Conservation (phyloP, 2,329 filamentous ascomycete species). For the Salinomyces thailandicus region DNA sequence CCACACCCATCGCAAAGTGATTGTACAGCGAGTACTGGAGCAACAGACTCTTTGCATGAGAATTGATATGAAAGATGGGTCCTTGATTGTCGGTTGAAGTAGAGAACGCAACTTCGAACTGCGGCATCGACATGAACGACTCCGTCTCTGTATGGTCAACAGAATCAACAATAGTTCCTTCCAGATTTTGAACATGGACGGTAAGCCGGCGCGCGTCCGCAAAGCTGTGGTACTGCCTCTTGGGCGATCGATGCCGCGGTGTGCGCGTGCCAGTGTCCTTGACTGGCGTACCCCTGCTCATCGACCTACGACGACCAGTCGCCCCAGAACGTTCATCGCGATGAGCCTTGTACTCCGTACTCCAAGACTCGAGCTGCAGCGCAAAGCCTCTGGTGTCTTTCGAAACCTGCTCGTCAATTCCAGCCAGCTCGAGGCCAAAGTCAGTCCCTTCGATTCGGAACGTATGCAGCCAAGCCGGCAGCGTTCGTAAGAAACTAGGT, state of each 20-base stretch:
- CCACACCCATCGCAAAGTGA: slow-evolving; percentile 81
- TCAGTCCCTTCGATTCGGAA: slow-evolving; percentile 79
- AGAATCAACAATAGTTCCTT: slow-evolving; percentile 83
- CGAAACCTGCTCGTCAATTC: slow-evolving; percentile 74
- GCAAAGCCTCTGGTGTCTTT: slow-evolving; percentile 71
- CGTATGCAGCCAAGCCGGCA: slow-evolving; percentile 77
- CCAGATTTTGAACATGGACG: slow-evolving; percentile 70
- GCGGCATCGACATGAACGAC: slow-evolving; percentile 74
- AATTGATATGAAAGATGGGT: slow-evolving; percentile 77
- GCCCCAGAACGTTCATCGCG: slow-evolving; percentile 42
- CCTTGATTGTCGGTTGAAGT: slow-evolving; percentile 80
- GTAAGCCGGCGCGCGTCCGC: slow-evolving; percentile 74
- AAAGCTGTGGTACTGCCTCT: slow-evolving; percentile 40
- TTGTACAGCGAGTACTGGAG: slow-evolving; percentile 88
- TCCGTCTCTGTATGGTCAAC: slow-evolving; percentile 75
- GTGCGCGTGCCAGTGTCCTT: slow-evolving; percentile 13
- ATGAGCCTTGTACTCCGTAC: slow-evolving; percentile 78
- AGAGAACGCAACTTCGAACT: slow-evolving; percentile 76
- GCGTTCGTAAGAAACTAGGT: slow-evolving; percentile 61
- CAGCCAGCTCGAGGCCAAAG: slow-evolving; percentile 83
- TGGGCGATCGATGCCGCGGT: slow-evolving; percentile 25
- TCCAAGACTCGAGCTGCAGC: slow-evolving; percentile 78
- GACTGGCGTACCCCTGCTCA: slow-evolving; percentile 53
- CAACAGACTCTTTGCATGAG: slow-evolving; percentile 65
- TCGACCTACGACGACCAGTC: slow-evolving; percentile 56